phyloP scores from a whole-genome alignment of 306 rosid species.

The Corylus avellana region DNA sequence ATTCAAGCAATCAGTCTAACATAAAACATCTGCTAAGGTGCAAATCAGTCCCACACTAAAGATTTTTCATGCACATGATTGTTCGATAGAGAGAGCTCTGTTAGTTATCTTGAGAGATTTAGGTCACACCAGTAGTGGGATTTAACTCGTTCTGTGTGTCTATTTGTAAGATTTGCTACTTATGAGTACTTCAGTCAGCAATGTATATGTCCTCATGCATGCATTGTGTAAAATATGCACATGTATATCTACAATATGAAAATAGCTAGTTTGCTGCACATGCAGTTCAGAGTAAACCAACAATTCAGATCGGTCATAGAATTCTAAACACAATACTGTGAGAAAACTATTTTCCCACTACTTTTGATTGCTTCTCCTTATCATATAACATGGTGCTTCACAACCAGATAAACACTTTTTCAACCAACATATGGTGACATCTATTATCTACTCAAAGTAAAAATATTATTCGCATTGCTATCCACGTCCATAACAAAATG shows the following conservation, averaged over 20 bases:
- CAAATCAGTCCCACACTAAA: not conserved
- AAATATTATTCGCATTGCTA: not conserved
- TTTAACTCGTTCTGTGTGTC: not conserved
- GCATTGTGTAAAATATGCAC: too few species aligned
- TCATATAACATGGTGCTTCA: not conserved
- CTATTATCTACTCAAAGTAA: not conserved
- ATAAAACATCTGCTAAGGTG: not conserved
- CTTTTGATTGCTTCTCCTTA: not conserved
- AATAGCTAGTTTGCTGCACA: not conserved
- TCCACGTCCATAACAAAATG: not conserved
- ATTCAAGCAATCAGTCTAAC: constrained; percentile 25
- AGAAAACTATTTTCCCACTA: not conserved
- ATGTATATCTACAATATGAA: too few species aligned
- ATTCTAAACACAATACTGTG: not conserved
- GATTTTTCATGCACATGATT: not conserved
- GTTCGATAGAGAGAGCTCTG: not conserved
- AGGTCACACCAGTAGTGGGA: not conserved
- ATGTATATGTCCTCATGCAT: too few species aligned
- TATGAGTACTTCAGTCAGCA: not conserved
- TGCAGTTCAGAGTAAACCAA: not conserved
- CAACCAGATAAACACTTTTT: not conserved
- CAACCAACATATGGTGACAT: not conserved
- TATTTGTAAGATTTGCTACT: not conserved
- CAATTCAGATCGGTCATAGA: not conserved
- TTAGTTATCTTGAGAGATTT: not conserved